Base-by-base conservation (phyloP, 1,284 basidiomycete genomes). In the Boletus hoseneyae region DNA sequence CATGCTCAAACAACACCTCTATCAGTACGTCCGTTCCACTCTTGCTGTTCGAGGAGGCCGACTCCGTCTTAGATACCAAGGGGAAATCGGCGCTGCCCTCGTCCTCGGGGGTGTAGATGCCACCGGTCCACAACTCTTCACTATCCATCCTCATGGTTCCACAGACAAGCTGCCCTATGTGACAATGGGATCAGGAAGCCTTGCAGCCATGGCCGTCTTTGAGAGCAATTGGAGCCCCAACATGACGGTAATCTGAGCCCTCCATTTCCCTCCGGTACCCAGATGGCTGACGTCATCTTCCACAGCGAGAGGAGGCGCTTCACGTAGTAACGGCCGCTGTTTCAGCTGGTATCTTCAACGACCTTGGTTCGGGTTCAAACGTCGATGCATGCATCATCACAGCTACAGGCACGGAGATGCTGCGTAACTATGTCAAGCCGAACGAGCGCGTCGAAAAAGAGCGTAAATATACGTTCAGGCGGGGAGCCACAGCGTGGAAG, bases 81-180 rank as follows among this genome's bases (percentile, higher is more conserved):
- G 96, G 0, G 83, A 97, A 12, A 77, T 99, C 50, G 96, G 96
- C 40, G 96, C 97, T 0, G 93, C 96, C 13, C 85, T 99, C 37
- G 96, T 99, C 10, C 81, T 99, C n/a, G 96, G 95, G 1, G 96
- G 97, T 33, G 93, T 97, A 27, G 97, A 99, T 70, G 67, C 82
- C 4, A 93, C 92, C 1, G 97, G 97, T 7, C 82, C 95, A 4
- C 93, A 99, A 56, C 84, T 99, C 8, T 99, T 97, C 75, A 98
- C 96, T 11, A 88, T 99, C 56, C 86, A 90, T 54, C 95, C 97
- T 1, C 96, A 99, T 71, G 97, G 97, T 8, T 96, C 93, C 15
- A 98, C 97, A 0, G 97, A 99, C 74, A 99, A 99, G 72, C 78
- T 99, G 30, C 97, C 97, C 0, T 99, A 97, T 63, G 96, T 99